These are phyloP conservation scores for Microglena sp. DNA, from an alignment of 139 green algal genomes.

Conservation along the genomic window DNA sequence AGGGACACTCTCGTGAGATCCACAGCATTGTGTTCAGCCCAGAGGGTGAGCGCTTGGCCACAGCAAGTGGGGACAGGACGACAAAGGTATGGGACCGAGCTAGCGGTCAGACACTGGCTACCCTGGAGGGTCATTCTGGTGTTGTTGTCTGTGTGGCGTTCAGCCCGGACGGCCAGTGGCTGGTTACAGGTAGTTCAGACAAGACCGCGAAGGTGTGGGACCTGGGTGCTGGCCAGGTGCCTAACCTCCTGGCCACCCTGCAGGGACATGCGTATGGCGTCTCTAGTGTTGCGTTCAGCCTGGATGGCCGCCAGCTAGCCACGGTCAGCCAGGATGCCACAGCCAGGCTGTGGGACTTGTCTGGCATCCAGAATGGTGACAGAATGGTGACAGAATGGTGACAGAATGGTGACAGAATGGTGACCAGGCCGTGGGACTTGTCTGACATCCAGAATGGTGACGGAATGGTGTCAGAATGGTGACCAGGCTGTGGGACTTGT, in stretches of 20 bases:
- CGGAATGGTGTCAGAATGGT: too few species aligned
- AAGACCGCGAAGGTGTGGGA: background rate
- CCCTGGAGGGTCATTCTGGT: background rate
- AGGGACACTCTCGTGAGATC: constrained; percentile 21
- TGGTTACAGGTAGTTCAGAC: background rate
- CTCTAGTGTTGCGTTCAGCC: background rate
- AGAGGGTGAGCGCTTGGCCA: constrained; percentile 64
- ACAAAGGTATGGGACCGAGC: constrained; percentile 53
- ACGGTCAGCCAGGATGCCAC: background rate
- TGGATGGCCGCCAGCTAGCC: background rate
- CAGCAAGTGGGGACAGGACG: constrained; percentile 67
- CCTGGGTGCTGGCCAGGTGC: too few species aligned
- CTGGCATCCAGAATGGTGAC: too few species aligned
- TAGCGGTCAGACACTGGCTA: too few species aligned
- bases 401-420: too few species aligned
- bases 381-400: too few species aligned
- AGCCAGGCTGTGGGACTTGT: constrained; percentile 1
- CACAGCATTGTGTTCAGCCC: constrained; percentile 63
- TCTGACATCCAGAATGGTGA: too few species aligned
- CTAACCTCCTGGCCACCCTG: too few species aligned
- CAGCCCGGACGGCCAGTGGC: background rate
- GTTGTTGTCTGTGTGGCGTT: background rate
- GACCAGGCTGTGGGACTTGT: constrained; percentile 2
- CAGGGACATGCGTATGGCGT: too few species aligned
- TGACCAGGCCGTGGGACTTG: too few species aligned